These are phyloP conservation scores for Rubroboletus satanas DNA, from an alignment of 768 basidiomycete species.

Conservation along the genomic window DNA sequence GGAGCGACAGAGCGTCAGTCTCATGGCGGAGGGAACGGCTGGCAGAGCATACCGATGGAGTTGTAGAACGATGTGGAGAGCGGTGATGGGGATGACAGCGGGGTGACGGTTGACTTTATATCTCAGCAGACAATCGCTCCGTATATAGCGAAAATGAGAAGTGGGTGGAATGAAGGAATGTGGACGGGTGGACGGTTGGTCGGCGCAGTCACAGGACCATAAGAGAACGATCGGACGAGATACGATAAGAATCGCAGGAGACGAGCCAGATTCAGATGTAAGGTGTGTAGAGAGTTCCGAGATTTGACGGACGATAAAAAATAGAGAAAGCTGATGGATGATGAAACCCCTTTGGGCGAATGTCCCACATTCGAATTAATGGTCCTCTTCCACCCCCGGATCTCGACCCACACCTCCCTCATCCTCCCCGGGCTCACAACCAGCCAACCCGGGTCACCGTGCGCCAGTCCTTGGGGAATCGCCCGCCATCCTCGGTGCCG, in stretches of 20 bases:
- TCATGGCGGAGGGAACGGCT: background rate
- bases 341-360: background rate
- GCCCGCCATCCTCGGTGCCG: background rate
- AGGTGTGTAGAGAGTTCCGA: constrained; percentile 17
- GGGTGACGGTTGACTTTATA: constrained; percentile 32
- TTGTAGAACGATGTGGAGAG: constrained; percentile 10
- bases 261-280: constrained; percentile 2
- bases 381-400: background rate
- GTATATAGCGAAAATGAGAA: constrained; percentile 12
- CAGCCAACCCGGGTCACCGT: background rate
- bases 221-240: constrained; percentile 30
- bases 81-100: constrained; percentile 11
- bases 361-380: constrained; percentile 2
- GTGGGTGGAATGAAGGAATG: constrained; percentile 18
- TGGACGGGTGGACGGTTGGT: constrained; percentile 5
- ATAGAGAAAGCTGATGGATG: constrained; percentile 9
- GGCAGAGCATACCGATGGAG: constrained; percentile 17
- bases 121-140: constrained; percentile 9
- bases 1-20: constrained; percentile 1
- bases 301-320: constrained; percentile 20
- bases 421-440: background rate
- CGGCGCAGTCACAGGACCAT: constrained; percentile 30
- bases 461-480: background rate
- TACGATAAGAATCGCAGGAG: constrained; percentile 26
- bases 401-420: background rate